Evolutionary conservation across 2,329 filamentous ascomycete species (phyloP).

Genomic region (Aspergillus arachidicola): DNA sequence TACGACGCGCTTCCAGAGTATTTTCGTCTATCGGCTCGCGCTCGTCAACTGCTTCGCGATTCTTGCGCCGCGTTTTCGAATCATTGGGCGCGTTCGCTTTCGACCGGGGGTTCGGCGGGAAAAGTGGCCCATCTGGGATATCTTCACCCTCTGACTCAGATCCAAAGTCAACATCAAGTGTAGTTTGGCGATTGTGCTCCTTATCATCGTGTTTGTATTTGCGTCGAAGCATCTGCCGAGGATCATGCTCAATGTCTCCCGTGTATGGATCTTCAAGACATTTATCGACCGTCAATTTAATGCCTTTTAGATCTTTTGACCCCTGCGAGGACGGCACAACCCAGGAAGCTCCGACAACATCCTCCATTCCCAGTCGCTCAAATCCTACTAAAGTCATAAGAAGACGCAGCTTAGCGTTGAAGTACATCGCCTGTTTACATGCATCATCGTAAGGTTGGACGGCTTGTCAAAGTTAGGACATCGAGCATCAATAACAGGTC

Average conservation of each 20-base stretch:
- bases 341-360: conserved; percentile 78
- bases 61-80: conserved; percentile 63
- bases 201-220: conserved; percentile 55
- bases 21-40: conserved; percentile 65
- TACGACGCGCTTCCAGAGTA: conserved; percentile 60
- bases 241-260: conserved; percentile 73
- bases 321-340: conserved; percentile 68
- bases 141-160: conserved; percentile 68
- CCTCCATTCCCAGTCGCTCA: conserved; percentile 65
- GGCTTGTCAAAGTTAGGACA: conserved; percentile 41
- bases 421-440: conserved; percentile 76
- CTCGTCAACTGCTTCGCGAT: conserved; percentile 49
- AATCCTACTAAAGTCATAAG: conserved; percentile 78
- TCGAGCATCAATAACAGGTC: not conserved
- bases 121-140: conserved; percentile 63
- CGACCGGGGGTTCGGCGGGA: conserved; percentile 59
- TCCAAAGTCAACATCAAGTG: conserved; percentile 64
- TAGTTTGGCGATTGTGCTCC: conserved; percentile 34
- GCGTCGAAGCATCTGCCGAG: conserved; percentile 77
- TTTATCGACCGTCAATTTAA: conserved; percentile 72
- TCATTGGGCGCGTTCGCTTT: conserved; percentile 57
- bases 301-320: conserved; percentile 67
- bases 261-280: conserved; percentile 76
- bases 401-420: conserved; percentile 83
- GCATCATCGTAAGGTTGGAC: conserved; percentile 67